Evolutionary conservation across 352 stramenopile species (phyloP).

Genomic region (Thalassiosira livingstoniorum): DNA sequence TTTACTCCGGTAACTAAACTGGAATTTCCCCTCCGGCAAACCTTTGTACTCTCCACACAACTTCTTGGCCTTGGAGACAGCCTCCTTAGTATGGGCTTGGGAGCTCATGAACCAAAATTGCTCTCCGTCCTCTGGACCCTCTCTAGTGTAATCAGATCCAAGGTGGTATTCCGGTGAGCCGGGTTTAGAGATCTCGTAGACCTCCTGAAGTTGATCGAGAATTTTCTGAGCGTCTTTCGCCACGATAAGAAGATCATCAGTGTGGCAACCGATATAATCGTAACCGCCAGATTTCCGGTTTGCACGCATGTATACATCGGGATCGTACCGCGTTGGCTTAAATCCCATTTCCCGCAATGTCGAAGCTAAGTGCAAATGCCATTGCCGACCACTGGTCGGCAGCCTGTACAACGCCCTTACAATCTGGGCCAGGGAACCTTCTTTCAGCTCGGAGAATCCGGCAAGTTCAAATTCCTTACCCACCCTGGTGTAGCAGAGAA

Average conservation of each 20-base stretch:
- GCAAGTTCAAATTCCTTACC: background rate
- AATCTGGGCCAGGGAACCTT: conserved; percentile 19
- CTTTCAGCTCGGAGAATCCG: background rate
- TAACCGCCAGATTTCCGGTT: background rate
- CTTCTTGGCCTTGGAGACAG: background rate
- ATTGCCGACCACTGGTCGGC: conserved; percentile 14
- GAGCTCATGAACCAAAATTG: no score
- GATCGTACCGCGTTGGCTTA: no score
- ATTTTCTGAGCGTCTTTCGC: background rate
- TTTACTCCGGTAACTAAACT: background rate
- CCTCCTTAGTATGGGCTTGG: no score
- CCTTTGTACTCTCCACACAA: background rate
- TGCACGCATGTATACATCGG: background rate
- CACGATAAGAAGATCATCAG: no score
- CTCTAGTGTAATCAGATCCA: background rate
- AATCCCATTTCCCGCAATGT: no score
- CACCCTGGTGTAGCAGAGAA: background rate
- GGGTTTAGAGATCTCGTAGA: background rate
- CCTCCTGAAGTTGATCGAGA: background rate
- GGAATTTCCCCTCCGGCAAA: background rate
- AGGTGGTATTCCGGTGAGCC: conserved; percentile 3
- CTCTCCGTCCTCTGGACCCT: no score
- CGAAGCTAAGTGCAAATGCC: no score
- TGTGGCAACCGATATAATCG: background rate
- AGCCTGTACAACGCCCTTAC: conserved; percentile 47